Evolutionary conservation across 345 rosid genomes (phyloP).

Genomic region (Eucalyptus pauciflora): DNA sequence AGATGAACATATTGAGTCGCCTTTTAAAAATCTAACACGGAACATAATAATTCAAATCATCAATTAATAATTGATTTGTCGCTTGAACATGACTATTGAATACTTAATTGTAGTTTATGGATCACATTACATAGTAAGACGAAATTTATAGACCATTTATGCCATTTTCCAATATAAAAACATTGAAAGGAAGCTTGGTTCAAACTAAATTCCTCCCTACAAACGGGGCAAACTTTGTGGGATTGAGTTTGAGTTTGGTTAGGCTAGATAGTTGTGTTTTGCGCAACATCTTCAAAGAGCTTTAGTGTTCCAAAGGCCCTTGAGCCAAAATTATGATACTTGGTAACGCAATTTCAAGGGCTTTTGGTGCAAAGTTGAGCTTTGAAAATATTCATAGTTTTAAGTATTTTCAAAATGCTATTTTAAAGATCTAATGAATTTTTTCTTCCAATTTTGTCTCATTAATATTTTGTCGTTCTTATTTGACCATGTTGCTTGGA

Average conservation of each 20-base stretch:
- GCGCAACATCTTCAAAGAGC: background rate
- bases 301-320: background rate
- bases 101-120: background rate
- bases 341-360: background rate
- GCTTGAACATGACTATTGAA: background rate
- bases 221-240: background rate
- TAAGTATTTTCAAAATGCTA: background rate
- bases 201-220: background rate
- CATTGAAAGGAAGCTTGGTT: background rate
- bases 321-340: background rate
- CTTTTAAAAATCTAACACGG: background rate
- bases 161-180: background rate
- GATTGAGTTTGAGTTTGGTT: background rate
- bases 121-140: accelerated
- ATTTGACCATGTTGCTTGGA: background rate
- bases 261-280: background rate
- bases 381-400: background rate
- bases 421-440: background rate
- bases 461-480: background rate
- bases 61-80: background rate
- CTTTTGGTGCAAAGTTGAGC: background rate
- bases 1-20: background rate
- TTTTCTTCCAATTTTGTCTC: background rate
- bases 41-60: background rate
- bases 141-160: background rate